These are phyloP conservation scores for Amesomyces nigricolor DNA, from an alignment of 2,329 filamentous ascomycete genomes.

Conservation along the genomic window DNA sequence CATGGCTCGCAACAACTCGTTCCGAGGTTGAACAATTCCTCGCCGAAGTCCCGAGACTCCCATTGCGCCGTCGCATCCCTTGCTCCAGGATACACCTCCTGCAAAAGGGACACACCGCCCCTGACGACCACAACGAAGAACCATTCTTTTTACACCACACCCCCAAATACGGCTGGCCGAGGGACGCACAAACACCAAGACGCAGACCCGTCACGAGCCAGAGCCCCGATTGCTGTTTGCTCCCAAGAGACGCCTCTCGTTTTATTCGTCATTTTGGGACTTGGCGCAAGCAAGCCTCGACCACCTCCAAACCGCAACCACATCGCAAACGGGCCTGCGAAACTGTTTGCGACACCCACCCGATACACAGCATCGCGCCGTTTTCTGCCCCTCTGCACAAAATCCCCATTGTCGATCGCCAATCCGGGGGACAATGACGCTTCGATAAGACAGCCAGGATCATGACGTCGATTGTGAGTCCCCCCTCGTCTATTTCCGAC, in stretches of 20 bases:
- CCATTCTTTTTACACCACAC: not conserved
- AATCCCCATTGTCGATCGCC: not conserved
- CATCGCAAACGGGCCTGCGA: not conserved
- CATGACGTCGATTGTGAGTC: slow-evolving; percentile 31
- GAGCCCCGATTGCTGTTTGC: not conserved
- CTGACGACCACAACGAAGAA: not conserved
- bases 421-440: slow-evolving; percentile 9
- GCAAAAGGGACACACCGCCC: not conserved
- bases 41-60: slow-evolving; percentile 4
- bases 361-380: not conserved
- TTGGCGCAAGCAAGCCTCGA: not conserved
- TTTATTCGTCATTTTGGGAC: not conserved
- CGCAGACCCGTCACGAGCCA: not conserved
- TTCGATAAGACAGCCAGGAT: slow-evolving; percentile 19
- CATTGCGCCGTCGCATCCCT: not conserved
- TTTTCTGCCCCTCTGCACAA: not conserved
- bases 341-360: slow-evolving; percentile 4
- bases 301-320: not conserved
- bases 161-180: not conserved
- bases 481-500: not conserved
- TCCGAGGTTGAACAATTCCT: slow-evolving; percentile 17
- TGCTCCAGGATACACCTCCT: not conserved
- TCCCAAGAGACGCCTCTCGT: not conserved
- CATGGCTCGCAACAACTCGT: slow-evolving; percentile 19
- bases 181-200: not conserved